These are phyloP conservation scores for Cajanus cajan DNA, from an alignment of 306 rosid species.

Conservation along the genomic window DNA sequence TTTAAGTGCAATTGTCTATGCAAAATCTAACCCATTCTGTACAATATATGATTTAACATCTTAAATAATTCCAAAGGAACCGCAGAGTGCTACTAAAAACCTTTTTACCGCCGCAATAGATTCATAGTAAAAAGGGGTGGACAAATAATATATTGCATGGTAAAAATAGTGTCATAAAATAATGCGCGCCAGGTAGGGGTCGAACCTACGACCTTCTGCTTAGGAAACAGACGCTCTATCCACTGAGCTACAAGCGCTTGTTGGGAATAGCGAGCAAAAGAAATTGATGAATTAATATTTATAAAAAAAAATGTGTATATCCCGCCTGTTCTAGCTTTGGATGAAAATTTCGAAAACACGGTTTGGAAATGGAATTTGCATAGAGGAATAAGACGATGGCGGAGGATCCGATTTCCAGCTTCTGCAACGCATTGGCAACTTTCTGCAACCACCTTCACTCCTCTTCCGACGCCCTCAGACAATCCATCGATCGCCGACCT, in stretches of 20 bases:
- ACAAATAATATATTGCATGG: too few relatives aligned
- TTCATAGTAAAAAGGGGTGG: too few relatives aligned
- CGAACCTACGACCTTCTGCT: conserved; percentile 72
- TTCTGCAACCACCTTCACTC: conserved; percentile 80
- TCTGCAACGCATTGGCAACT: conserved; percentile 52
- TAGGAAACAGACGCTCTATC: conserved; percentile 81
- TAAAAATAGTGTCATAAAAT: too few relatives aligned
- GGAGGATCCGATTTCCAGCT: conserved; percentile 51
- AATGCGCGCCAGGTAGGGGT: conserved; percentile 67
- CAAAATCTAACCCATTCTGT: too few relatives aligned
- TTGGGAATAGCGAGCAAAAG: accelerated
- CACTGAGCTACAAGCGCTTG: conserved; percentile 72
- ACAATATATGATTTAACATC: too few relatives aligned
- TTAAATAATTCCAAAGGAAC: too few relatives aligned
- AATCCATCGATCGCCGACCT: conserved; percentile 77
- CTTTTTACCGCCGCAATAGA: too few relatives aligned
- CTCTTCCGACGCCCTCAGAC: conserved; percentile 68
- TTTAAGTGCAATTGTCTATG: too few relatives aligned
- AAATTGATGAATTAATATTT: too few relatives aligned
- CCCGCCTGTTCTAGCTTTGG: conserved; percentile 33
- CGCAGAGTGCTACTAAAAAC: too few relatives aligned
- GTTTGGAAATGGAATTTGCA: not conserved
- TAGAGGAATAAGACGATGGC: conserved; percentile 41
- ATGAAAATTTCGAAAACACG: conserved; percentile 1
- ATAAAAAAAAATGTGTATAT: not conserved